Evolutionary conservation across 2,329 filamentous ascomycete species (phyloP).

Genomic region (Aspergillus sp.): DNA sequence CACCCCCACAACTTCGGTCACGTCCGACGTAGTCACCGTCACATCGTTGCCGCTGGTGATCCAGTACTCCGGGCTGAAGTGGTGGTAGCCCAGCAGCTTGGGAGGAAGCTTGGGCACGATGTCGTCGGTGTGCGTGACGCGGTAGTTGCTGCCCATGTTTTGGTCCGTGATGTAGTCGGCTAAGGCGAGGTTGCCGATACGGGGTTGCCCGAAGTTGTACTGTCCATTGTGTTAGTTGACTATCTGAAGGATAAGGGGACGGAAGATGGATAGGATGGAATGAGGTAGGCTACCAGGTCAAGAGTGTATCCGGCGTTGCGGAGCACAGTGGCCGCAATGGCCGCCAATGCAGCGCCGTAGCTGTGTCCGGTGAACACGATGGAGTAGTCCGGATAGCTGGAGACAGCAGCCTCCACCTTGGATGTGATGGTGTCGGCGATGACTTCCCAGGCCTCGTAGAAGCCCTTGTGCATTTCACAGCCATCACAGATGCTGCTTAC

Average conservation of each 20-base stretch:
- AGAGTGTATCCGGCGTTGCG: slow-evolving; percentile 40
- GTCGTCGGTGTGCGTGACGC: slow-evolving; percentile 39
- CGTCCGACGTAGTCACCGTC: slow-evolving; percentile 27
- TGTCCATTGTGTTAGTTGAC: slow-evolving; percentile 12
- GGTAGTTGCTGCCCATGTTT: slow-evolving; percentile 27
- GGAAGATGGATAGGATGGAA: too few species aligned
- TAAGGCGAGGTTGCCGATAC: slow-evolving; percentile 35
- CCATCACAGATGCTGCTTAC: slow-evolving; percentile 42
- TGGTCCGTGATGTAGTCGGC: slow-evolving; percentile 36
- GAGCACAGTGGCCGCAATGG: slow-evolving; percentile 47
- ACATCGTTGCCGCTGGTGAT: slow-evolving; percentile 28
- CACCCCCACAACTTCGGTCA: slow-evolving; percentile 28
- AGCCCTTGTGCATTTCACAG: slow-evolving; percentile 48
- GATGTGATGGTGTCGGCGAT: slow-evolving; percentile 35
- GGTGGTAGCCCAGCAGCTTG: slow-evolving; percentile 27
- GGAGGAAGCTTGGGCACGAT: slow-evolving; percentile 36
- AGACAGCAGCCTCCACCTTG: slow-evolving; percentile 40
- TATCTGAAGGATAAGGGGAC: too few species aligned
- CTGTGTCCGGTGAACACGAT: slow-evolving; percentile 52
- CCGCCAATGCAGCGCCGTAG: slow-evolving; percentile 52
- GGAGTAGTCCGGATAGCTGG: slow-evolving; percentile 40
- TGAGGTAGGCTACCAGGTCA: slow-evolving; percentile 40
- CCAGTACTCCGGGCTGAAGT: slow-evolving; percentile 38
- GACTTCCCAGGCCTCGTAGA: slow-evolving; percentile 47
- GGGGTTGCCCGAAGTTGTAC: slow-evolving; percentile 44